Evolutionary conservation across 2,329 filamentous ascomycete species (phyloP), one percentile per base, ranked within the genome.

Genomic region (Tolypocladium sp.): DNA sequence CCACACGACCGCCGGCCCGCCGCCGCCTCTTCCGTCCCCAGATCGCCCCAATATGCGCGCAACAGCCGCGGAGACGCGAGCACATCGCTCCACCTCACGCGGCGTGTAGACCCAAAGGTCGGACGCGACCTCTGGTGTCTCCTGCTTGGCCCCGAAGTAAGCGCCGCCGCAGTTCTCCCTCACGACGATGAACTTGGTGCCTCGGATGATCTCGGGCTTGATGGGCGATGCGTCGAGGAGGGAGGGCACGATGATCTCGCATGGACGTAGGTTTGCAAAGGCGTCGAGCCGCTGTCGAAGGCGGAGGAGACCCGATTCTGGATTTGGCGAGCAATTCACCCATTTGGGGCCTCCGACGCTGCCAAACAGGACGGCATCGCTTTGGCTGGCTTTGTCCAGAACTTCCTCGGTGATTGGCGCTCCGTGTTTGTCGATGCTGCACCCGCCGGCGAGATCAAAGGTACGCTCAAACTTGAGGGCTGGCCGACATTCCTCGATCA

Each of bases 261-360:
- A 81, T 0, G 79, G 79, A 0, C 79, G 73, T 27, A 82, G 64
- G 60, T 82, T 82, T 53, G 78, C 79, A 61, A 80, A 82, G 8
- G 77, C 78, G 56, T 79, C 70, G 38, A 79, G 68, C 2, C 64
- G 63, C 20, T 72, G 69, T 22, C 77, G 69, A 17, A 79, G 72
- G 53, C 70, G 69, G 37, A 79, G 65, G 33, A 78, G 66, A 2
- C 76, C 77, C n/a, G 72, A 73, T 60, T 80, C 76, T 2, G 77
- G 76, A n/a, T 73, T 77, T 3, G 74, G 76, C 12, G 71, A 66
- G 1, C 62, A 66, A 3, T 66, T 66, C 0, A 73, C 76, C 77
- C 77, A 79, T 64, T 79, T 73, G 2, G 77, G 77, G 5, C 77
- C 78, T n/a, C 77, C 78, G 22, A 79, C 74, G 61, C 72, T 74